Conservation (phyloP, 306 rosid genomes). For the Pterocarpus macrocarpus region DNA sequence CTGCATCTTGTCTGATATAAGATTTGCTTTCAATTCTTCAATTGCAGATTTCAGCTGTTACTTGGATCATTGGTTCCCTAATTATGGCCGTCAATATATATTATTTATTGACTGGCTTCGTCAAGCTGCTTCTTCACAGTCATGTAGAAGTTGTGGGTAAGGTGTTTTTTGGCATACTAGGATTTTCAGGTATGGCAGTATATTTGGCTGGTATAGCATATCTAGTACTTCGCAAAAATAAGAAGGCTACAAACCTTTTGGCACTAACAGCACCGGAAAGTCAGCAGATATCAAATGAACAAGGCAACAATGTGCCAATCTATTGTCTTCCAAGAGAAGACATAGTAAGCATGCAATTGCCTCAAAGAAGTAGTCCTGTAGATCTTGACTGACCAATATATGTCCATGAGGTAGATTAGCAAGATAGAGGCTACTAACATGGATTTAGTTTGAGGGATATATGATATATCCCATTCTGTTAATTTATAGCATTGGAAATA, state of each 20-base stretch:
- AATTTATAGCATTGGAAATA: constrained; percentile 38
- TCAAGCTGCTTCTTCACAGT: constrained; percentile 75
- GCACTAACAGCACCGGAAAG: constrained; percentile 76
- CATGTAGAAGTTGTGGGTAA: constrained; percentile 56
- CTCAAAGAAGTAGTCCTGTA: constrained; percentile 66
- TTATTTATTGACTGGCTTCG: constrained; percentile 72
- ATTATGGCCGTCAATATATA: constrained; percentile 87
- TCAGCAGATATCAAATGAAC: constrained; percentile 57
- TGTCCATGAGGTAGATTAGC: constrained; percentile 26
- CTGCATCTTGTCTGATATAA: constrained; percentile 34
- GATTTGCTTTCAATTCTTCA: constrained; percentile 19
- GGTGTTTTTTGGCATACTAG: constrained; percentile 80
- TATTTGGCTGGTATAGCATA: constrained; percentile 83
- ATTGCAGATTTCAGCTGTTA: constrained; percentile 73
- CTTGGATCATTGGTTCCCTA: constrained; percentile 75
- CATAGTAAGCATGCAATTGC: constrained; percentile 89
- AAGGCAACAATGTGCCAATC: constrained; percentile 55
- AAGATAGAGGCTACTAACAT: constrained; percentile 23
- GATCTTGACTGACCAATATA: constrained; percentile 60
- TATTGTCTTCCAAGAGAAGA: constrained; percentile 74
- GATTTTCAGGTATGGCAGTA: constrained; percentile 78
- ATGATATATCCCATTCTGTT: constrained; percentile 3
- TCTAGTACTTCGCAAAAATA: constrained; percentile 79
- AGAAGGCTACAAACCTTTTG: constrained; percentile 65
- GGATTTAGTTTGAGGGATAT: constrained; percentile 23